Base-by-base conservation (phyloP, 1,284 basidiomycete genomes). In the Kalmanozyma brasiliensis region DNA sequence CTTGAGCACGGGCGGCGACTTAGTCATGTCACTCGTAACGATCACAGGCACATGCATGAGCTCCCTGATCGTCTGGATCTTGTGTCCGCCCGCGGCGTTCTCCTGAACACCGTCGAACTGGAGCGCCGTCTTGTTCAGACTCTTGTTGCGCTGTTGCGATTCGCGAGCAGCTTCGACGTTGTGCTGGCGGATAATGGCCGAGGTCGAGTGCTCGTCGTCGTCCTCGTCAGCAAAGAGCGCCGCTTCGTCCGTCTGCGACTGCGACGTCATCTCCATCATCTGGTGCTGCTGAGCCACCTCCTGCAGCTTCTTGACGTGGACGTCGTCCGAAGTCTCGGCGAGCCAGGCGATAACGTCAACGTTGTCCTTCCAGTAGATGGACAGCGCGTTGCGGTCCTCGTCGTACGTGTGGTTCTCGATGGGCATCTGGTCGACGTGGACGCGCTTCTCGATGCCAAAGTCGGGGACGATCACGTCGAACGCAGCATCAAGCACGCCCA, bases 341-440 rank as follows among this genome's bases (percentile, higher is more conserved):
- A 98, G 87, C 91, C 91, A 97, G 30, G 87, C 89, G 64, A 98
- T 92, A 49, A 97, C 94, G 77, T 98, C 94, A 58, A 83, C 81
- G 26, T 78, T 79, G 53, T 81, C 69, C 70, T 80, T 82, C 84
- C 84, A 85, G 72, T 94, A 93, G 66, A 95, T 91, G 80, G 92
- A 89, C 23, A 99, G 87, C 17, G 90, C 88, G 83, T 95, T 90
- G 10, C 86, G 86, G 83, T 94, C 91, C 83, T 97, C 94, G 78
- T 98, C 94, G 79, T 93, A 94, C 47, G 94, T 91, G 76, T 92
- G 91, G 77, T 94, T 95, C 89, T 78, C 65, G 42, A 79, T 67
- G 0, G 96, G 95, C 90, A 99, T 96, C 84, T 98, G 94, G 83
- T 98, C 96, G 43, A 95, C 91, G 78, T 98, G 95, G 2, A 98